Base-by-base conservation (phyloP, 23 red algal genomes). In the Gracilaria caudata region DNA sequence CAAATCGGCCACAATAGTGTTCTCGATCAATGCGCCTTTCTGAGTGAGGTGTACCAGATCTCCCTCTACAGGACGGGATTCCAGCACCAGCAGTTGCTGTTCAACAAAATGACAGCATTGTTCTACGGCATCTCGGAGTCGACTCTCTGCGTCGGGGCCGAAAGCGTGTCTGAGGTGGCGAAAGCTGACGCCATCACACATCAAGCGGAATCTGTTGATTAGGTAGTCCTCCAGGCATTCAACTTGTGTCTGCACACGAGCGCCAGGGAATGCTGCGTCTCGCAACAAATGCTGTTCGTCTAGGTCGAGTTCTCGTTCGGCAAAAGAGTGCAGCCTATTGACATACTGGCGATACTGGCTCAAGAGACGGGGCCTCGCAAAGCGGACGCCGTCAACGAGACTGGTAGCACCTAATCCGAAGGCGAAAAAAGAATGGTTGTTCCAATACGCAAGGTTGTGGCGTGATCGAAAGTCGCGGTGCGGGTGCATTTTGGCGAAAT, bases 381-480 rank as follows among this genome's bases (percentile, higher is more conserved):
- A 84, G 23, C 94, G 77, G 21, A 81, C 78, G 23, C 54, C 75
- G n/a, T 98, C 79, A 16, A 94, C 64, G 66, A 90, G 91, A 72
- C 92, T 95, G 25, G 92, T 96, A 13, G 93, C 93, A 4, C 97
- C 90, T 7, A 99, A 21, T 29, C 97, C 97, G 36, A 94, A 95
- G 3, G 89, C 97, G 68, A 83, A 99, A 71, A 95, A 99, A 0
- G 82, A 58, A 17, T 93, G 73, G 46, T 92, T 94, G 10, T 68
- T 64, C 97, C 97, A 99, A 45, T 99, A 99, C 28, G 82, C 61
- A 79, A 82, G 56, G 80, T 99, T 99, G 64, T 99, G 97, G 28
- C 37, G 53, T 10, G 86, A 97, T n/a, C 85, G 68, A 89, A 70
- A 79, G 32, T 57, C 51, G 20, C 47, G 74, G 7, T 70, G 24